Percentiles rank a stretch among this genome's conserved stretches.
These are phyloP conservation scores for Strobilomyces confusus DNA, from an alignment of 768 basidiomycete species.

Conservation along the genomic window DNA sequence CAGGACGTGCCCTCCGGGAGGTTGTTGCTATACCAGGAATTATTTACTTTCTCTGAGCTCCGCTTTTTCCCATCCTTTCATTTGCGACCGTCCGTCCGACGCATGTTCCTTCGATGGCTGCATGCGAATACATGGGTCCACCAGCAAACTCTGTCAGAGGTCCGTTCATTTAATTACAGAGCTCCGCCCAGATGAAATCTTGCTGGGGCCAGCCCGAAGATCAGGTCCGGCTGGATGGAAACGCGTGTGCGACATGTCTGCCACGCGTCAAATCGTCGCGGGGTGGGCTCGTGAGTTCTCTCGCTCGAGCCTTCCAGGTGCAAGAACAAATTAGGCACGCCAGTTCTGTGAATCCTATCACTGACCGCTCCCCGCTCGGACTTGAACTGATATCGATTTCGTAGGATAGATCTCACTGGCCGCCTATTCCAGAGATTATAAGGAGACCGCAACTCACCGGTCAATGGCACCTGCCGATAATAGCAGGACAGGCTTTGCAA, in stretches of 20 bases:
- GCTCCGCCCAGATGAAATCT: slow-evolving; percentile 30
- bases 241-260: slow-evolving; percentile 23
- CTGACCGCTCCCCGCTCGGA: slow-evolving; percentile 13
- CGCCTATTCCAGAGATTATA: slow-evolving; percentile 14
- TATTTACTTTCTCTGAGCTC: too few relatives aligned
- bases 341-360: too few relatives aligned
- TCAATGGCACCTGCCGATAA: slow-evolving; percentile 19
- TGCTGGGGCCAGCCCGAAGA: slow-evolving; percentile 30
- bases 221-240: slow-evolving; percentile 27
- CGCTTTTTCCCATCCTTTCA: too few relatives aligned
- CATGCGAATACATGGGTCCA: too few relatives aligned
- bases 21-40: too few relatives aligned
- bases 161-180: slow-evolving; percentile 30
- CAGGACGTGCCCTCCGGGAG: too few relatives aligned
- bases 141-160: too few relatives aligned
- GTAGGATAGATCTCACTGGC: slow-evolving; percentile 8
- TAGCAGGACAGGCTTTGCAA: too few relatives aligned
- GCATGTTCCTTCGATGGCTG: too few relatives aligned
- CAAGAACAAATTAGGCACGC: too few relatives aligned
- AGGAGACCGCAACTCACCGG: slow-evolving; percentile 13
- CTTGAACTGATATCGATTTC: slow-evolving; percentile 24
- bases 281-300: slow-evolving; percentile 17
- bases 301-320: slow-evolving; percentile 15
- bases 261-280: slow-evolving; percentile 25
- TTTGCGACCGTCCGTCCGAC: too few relatives aligned